Evolutionary conservation across 1,284 basidiomycete genomes (phyloP), one percentile per base, ranked within the genome.

Genomic region (Sphagnurus paluster): DNA sequence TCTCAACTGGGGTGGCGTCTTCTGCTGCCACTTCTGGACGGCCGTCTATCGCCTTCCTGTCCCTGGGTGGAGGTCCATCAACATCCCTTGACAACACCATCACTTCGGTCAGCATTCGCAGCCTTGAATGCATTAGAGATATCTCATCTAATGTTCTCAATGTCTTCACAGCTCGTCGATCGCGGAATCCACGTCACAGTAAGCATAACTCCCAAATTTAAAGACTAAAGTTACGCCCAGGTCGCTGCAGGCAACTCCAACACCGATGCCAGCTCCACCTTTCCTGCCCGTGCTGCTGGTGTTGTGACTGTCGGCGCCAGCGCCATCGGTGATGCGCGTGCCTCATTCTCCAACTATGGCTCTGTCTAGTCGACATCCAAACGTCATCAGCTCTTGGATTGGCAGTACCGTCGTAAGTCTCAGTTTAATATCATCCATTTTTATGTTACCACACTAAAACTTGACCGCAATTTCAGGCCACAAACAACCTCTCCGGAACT

Each of bases 301-400:
- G 82, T 79, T 45, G 73, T 85, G 56, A 86, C 84, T 26, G 80
- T 88, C 50, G 85, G 81, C 37, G 80, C 81, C 5, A 75, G 73
- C 28, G 77, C 72, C 41, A 73, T 81, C 51, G 65, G 61, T 37
- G 84, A 87, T 62, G 70, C 57, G 6, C 50, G 60, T 3, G 61
- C 62, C 3, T 57, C 46, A 9, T 65, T 62, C 58, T 69, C 67
- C 23, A 70, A 70, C 57, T 68, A 52, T 25, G 69, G 68, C 6
- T 34, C 62, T 10, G 48, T 61, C 34, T n/a, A n/a, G 60, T 70
- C 39, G 67, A 68, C 39, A 48, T 71, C 45, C 68, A 36, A 55
- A 60, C 46, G 52, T 71, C 28, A 62, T 62, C 39, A 65, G 62
- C 49, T 32, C 65, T 9, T 63, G 60, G 56, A 65, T 60, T 28